Percentiles rank a stretch among this genome's conserved stretches.
These are phyloP conservation scores for Phytophthora lateralis DNA, from an alignment of 352 stramenopile genomes.

Conservation along the genomic window DNA sequence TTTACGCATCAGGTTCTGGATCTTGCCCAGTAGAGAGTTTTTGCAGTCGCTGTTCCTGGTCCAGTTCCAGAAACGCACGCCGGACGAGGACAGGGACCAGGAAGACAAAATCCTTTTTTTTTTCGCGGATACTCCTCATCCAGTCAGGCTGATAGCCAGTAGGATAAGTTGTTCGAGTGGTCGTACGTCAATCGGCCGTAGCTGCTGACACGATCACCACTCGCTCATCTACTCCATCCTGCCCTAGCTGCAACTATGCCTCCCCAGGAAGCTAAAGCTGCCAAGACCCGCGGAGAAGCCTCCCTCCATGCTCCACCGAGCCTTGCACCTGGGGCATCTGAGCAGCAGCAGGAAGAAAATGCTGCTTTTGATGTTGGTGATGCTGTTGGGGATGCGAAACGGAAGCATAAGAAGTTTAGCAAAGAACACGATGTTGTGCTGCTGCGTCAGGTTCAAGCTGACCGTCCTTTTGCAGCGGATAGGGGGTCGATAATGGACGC, in stretches of 20 bases:
- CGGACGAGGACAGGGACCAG: too few species aligned
- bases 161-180: neutral
- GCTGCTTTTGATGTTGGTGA: neutral
- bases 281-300: neutral
- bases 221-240: neutral
- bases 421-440: neutral
- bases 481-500: neutral
- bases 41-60: too few species aligned
- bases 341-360: neutral
- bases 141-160: neutral
- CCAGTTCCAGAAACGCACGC: too few species aligned
- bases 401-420: neutral
- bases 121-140: too few species aligned
- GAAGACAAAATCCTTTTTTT: too few species aligned
- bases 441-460: neutral
- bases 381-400: neutral
- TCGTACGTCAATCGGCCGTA: neutral
- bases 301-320: neutral
- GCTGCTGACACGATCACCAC: neutral
- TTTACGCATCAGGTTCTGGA: conserved; percentile 7
- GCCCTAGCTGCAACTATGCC: neutral
- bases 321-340: neutral
- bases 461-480: neutral
- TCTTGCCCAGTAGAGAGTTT: too few species aligned
- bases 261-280: neutral